Evolutionary conservation across 306 rosid species (phyloP), one percentile per base, ranked within the genome.

Genomic region (Carpinus fangiana): DNA sequence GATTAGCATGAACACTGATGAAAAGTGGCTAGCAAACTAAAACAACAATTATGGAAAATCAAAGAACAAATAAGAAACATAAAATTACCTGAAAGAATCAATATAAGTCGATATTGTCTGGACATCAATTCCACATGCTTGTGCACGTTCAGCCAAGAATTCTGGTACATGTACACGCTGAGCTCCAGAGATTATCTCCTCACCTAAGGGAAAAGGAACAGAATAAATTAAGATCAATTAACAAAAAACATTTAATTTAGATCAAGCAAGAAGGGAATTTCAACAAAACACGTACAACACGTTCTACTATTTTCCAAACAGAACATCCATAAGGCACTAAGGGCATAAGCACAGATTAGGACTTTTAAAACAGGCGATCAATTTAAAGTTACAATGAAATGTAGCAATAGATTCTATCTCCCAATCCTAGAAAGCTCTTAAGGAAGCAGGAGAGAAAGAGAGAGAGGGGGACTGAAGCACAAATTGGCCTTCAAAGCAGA

Each of bases 101-200:
- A 96, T 86, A 61, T 96, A 96, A 10, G 98, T 26, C 51, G 92
- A 83, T 59, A 96, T 90, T 28, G 99, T 89, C 61, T 77, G 79
- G 3, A 91, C 91, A 1, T 93, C 99, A 74, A 93, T 91, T 62
- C 97, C 98, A 1, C 90, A 86, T 26, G 97, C 91, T 13, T 69
- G 85, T 8, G 98, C 99, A 64, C 97, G 96, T 64, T 93, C 79
- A 20, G 86, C 84, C 80, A 96, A 78, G n/a, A 93, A 76, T 23
- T 93, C 98, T 10, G 96, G 90, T 23, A 82, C 86, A 38, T 96
- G 98, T 23, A 96, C 47, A 86, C 99, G 99, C 82, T 96, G 98
- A 17, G 92, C 98, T 55, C 99, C 99, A 1, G 99, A 96, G 84
- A 96, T 96, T 7, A 96, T 96, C 79, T 96, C 99, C 89, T 96